Base-by-base conservation (phyloP, 805 yeast genomes). In the Cyberlindnera suaveolens region DNA sequence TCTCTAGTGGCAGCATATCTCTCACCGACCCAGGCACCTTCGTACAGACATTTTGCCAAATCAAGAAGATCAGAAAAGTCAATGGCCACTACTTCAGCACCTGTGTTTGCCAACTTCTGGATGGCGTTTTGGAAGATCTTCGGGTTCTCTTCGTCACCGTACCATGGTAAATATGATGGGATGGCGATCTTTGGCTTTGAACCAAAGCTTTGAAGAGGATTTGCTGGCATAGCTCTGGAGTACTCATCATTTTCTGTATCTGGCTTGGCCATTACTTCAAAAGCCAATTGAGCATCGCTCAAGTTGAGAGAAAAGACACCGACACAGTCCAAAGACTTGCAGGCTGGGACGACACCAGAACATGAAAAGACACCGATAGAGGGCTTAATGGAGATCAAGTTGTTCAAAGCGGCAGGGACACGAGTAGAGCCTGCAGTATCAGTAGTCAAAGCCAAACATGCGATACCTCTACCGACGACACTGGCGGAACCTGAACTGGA, bases 1-100 rank as follows among this genome's bases (percentile, higher is more conserved):
- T 83, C 86, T 53, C 78, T 75, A 31, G 80, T 77, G 20, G 96
- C 96, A 49, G 87, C 80, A 66, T 80, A 89, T 54, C 99, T 77
- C 68, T 91, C 99, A 19, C 95, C 87, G 10, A 91, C 98, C 99
- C 99, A 91, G n/a, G 98, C 85, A 45, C 99, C 99, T 59, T 91
- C 97, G 61, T 91, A 91, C 31, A 91, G 72, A 58, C 93, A 85
- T 53, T 78, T 78, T 15, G 98, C 99, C 44, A 91, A 71, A 31
- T 84, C 85, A 47, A 86, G 69, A 34, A 91, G 69, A 4, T 89
- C 85, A 15, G 81, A 63, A 61, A 91, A 90, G 64, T 88, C 90
- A 35, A 81, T 62, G 10, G 79, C 67, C 18, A 77, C 72, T 26
- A 86, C 65, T 41, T 74, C 75, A 35, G 83, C 85, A 40, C 86